These are phyloP conservation scores for Cladosporium halotolerans DNA, from an alignment of 2,329 filamentous ascomycete species.

Conservation along the genomic window DNA sequence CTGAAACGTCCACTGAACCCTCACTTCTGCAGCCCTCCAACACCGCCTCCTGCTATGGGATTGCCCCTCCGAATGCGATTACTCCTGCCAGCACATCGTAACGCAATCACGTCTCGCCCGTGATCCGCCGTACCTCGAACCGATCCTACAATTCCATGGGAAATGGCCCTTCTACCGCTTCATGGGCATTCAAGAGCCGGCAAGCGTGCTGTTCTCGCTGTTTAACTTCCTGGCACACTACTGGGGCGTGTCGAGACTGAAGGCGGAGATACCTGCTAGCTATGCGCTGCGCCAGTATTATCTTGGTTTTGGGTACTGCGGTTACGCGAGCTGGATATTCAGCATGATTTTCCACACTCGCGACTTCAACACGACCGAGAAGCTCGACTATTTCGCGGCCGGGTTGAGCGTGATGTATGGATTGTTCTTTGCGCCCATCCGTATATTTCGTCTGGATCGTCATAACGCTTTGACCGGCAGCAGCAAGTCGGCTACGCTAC, in stretches of 20 bases:
- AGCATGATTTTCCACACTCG: conserved; percentile 89
- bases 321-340: conserved; percentile 77
- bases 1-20: conserved; percentile 14
- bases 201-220: conserved; percentile 86
- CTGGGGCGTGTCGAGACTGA: conserved; percentile 65
- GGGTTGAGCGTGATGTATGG: conserved; percentile 87
- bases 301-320: conserved; percentile 69
- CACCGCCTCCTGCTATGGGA: conserved; percentile 86
- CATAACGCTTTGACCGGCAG: conserved; percentile 25
- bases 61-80: conserved; percentile 92
- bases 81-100: conserved; percentile 91
- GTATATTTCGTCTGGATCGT: conserved; percentile 76
- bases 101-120: conserved; percentile 64
- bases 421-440: conserved; percentile 74
- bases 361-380: conserved; percentile 80
- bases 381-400: conserved; percentile 92
- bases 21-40: conserved; percentile 58
- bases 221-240: conserved; percentile 86
- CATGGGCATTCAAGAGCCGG: conserved; percentile 89
- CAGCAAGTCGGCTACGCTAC: conserved; percentile 37
- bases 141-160: conserved; percentile 87
- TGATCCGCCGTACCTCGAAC: conserved; percentile 56
- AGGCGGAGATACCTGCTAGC: conserved; percentile 59
- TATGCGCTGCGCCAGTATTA: conserved; percentile 81
- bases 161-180: conserved; percentile 97